Base-by-base conservation (phyloP, 1,284 basidiomycete genomes). In the Irpex rosettiformis region DNA sequence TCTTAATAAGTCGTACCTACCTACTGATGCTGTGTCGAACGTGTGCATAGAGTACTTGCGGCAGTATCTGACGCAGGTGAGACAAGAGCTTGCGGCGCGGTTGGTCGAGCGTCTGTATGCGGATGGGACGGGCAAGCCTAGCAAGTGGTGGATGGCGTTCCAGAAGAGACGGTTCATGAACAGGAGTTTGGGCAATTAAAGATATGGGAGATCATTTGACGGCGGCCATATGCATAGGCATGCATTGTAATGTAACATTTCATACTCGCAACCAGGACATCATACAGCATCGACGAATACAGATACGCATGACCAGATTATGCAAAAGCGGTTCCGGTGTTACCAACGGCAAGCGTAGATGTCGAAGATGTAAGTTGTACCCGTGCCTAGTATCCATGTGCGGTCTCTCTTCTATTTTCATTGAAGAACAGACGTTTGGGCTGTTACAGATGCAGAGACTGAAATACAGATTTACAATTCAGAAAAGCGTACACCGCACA, bases 101-200 rank as follows among this genome's bases (percentile, higher is more conserved):
- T 76, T 99, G 56, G 84, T 95, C 30, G 94, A 97, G 67, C 84
- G 88, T 58, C 79, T 99, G 43, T 99, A 98, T 73, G 84, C 88
- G 67, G 81, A 96, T 77, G 84, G 91, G 52, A 86, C 88, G 3
- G 88, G 89, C 59, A 94, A 91, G 71, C 95, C 97, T 1, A 97
- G 91, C 82, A 99, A 99, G 76, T 99, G 96, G 96, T 99, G 97
- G 97, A 94, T 99, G 90, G 91, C 93, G 37, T 99, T 99, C 85
- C 96, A 96, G 76, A 98, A 96, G 83, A 85, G 95, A 70, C 84
- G 91, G 47, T 95, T 95, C 83, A 94, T 95, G 92, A 92, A 93
- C 77, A 89, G 93, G 71, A 92, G 89, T 71, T 73, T 93, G 69
- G 86, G 84, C 60, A 80, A 79, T 66, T 85, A 77, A 73, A 70